Conservation (phyloP, 768 basidiomycete genomes). For the Cystobasidium ongulense region DNA sequence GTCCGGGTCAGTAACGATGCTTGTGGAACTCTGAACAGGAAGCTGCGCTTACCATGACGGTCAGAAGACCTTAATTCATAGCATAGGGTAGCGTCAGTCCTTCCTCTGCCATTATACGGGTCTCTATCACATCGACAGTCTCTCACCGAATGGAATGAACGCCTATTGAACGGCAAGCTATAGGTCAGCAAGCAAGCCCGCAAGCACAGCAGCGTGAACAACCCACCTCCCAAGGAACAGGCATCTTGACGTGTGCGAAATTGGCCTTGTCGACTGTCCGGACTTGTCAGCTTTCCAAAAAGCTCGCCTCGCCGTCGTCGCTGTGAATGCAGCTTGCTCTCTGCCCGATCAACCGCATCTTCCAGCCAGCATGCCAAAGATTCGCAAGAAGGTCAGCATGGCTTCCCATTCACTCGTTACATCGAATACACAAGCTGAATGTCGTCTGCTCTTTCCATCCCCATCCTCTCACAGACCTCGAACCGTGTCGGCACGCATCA, state of each 20-base stretch:
- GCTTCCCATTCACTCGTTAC: not conserved
- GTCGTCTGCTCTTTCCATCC: not conserved
- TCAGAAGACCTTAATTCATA: conserved; percentile 32
- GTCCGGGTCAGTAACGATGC: conserved; percentile 60
- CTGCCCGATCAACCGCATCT: not conserved
- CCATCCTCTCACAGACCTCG: conserved; percentile 32
- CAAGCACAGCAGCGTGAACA: not conserved
- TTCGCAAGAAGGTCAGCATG: conserved; percentile 27
- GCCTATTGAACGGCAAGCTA: conserved; percentile 85
- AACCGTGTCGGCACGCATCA: conserved; percentile 7
- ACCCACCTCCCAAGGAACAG: conserved; percentile 31
- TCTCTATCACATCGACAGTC: not conserved
- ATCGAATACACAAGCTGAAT: not conserved
- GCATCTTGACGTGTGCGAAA: conserved; percentile 12
- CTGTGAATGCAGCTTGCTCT: not conserved
- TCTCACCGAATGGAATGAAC: conserved; percentile 81
- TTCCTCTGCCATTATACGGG: not conserved
- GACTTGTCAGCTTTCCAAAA: not conserved
- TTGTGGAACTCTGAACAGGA: not conserved
- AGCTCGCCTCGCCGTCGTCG: not conserved
- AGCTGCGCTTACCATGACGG: conserved; percentile 31
- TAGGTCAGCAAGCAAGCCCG: not conserved
- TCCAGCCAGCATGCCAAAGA: conserved; percentile 15
- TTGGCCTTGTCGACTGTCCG: not conserved
- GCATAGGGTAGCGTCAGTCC: not conserved